Percentiles rank a stretch among this genome's conserved stretches.
These are phyloP conservation scores for Annulohypoxylon bovei DNA, from an alignment of 495 filamentous ascomycete genomes.

Conservation along the genomic window DNA sequence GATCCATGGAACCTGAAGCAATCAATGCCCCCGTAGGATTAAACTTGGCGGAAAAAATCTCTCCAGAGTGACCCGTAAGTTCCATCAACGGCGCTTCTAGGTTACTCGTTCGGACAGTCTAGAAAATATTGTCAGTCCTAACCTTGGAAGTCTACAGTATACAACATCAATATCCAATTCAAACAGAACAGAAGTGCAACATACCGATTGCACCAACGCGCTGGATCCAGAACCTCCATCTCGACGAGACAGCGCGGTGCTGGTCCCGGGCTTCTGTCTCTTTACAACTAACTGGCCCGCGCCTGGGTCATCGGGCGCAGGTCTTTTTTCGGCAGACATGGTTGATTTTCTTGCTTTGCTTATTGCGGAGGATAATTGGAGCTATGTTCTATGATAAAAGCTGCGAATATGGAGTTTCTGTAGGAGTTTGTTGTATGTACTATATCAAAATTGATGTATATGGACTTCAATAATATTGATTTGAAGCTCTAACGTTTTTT, in stretches of 20 bases:
- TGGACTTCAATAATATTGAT: neutral
- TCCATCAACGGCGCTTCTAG: conserved; percentile 96
- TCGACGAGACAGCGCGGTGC: conserved; percentile 68
- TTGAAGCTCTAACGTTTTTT: neutral
- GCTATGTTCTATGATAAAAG: neutral
- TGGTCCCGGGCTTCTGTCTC: conserved; percentile 80
- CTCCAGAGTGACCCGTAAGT: conserved; percentile 79
- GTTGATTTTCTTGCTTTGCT: neutral
- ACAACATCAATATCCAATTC: neutral
- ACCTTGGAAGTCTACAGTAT: neutral
- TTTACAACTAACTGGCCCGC: conserved; percentile 88
- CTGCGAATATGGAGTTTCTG: neutral
- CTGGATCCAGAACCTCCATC: conserved; percentile 73
- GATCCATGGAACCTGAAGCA: conserved; percentile 95
- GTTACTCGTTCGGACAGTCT: conserved; percentile 85
- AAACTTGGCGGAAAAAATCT: conserved; percentile 92
- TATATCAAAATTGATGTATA: no score
- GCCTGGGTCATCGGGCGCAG: conserved; percentile 80
- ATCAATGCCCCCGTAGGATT: conserved; percentile 87
- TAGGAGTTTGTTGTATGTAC: neutral
- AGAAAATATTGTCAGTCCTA: conserved; percentile 35
- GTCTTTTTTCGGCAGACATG: conserved; percentile 92
- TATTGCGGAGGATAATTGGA: neutral
- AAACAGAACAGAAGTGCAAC: conserved; percentile 46
- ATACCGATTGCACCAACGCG: conserved; percentile 85